Evolutionary conservation across 2,329 filamentous ascomycete species (phyloP), one percentile per base, ranked within the genome.

Genomic region (Rasamsonia emersonii): DNA sequence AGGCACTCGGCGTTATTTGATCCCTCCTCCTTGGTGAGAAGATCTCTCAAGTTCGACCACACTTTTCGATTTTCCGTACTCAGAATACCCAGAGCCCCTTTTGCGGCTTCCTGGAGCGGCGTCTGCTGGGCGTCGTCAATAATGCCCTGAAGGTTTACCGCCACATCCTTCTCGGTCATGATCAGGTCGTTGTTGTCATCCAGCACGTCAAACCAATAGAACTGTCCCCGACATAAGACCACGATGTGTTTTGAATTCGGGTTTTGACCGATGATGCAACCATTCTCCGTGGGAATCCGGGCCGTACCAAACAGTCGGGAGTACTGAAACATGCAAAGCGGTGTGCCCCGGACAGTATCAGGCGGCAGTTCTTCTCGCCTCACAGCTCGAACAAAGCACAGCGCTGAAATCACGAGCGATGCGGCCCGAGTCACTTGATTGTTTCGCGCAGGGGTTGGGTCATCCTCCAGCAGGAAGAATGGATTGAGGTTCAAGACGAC

Each of bases 181-280:
- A 98, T 94, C 35, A 93, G 66, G 56, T 98, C 91, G 5, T 83
- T 83, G 58, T 94, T 93, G 45, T 89, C 81, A 47, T 98, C 91
- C 11, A 98, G 68, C 2, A 95, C 88, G 57, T 98, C 91, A 49
- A 98, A 98, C 89, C 89, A 96, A 61, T 98, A 98, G 51, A 96
- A 88, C 46, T 98, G 91, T 2, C 91, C 91, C 43, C 89, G 84
- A 53, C 86, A 93, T 61, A 96, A 72, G 25, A 96, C 86, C 7
- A 95, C 82, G 21, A 98, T 70, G 56, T 98, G 91, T 62, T 86
- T 93, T 3, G 89, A 85, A n/a, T 79, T 75, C 1, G 86, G 83
- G 49, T 96, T 88, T 54, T 96, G 88, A 42, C 88, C 86, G 49
- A 98, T 96, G 46, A 94, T 82, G 55, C 91, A 98, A 4, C 91